Conservation (phyloP, 176 grass and related monocot genomes). For the Secale cereale region DNA sequence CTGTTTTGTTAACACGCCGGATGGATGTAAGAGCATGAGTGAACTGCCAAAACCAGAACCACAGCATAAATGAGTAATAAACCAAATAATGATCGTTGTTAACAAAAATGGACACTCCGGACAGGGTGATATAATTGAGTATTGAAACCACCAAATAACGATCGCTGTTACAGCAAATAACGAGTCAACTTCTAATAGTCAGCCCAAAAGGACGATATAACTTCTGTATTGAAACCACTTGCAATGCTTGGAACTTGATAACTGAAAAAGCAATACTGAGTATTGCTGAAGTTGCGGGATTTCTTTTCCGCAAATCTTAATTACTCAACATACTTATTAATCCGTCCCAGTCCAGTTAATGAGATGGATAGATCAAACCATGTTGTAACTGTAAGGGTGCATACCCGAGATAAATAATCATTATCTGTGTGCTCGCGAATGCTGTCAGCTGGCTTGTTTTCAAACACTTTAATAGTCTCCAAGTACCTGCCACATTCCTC, state of each 20-base stretch:
- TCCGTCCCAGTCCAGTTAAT: not conserved
- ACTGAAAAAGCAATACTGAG: not conserved
- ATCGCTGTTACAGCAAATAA: too few relatives aligned
- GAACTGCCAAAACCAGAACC: slow-evolving; percentile 60
- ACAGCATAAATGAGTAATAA: slow-evolving; percentile 11
- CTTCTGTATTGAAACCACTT: not conserved
- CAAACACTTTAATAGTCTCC: slow-evolving; percentile 99
- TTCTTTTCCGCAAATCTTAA: not conserved
- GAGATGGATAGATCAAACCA: slow-evolving; percentile 14
- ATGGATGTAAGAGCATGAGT: slow-evolving; percentile 77
- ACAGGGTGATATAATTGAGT: too few relatives aligned
- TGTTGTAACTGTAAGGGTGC: not conserved
- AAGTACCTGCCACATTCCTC: slow-evolving; percentile 95
- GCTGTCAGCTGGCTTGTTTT: slow-evolving; percentile 90
- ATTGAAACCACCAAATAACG: not conserved
- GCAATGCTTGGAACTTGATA: not conserved
- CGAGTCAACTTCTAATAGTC: too few relatives aligned
- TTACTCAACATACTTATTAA: not conserved
- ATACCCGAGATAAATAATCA: slow-evolving; percentile 95
- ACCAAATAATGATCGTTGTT: not conserved
- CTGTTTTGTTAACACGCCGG: slow-evolving; percentile 85
- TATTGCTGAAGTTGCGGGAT: not conserved
- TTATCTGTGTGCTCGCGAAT: slow-evolving; percentile 82
- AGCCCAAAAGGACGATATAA: too few relatives aligned
- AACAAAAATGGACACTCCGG: too few relatives aligned